These are phyloP conservation scores for Dissoconium aciculare DNA, from an alignment of 2,329 filamentous ascomycete genomes.

Conservation along the genomic window DNA sequence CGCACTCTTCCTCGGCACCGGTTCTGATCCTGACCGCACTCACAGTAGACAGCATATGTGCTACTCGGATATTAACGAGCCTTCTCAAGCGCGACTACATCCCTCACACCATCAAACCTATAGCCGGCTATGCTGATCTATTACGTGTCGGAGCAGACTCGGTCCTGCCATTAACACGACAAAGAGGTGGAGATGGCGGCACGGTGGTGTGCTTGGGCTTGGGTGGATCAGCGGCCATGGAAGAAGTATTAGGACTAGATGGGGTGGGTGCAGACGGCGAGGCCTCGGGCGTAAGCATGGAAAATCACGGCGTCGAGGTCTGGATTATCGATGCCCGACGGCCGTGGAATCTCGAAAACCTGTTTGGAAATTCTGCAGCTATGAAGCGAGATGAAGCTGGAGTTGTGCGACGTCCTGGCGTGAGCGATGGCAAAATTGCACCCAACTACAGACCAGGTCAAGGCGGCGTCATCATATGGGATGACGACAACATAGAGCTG, in stretches of 20 bases:
- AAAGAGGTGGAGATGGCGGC: constrained; percentile 69
- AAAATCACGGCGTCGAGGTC: constrained; percentile 71
- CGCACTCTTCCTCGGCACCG: constrained; percentile 79
- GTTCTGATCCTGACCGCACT: constrained; percentile 85
- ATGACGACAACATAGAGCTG: constrained; percentile 88
- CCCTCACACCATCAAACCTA: constrained; percentile 89
- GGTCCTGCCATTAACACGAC: constrained; percentile 73
- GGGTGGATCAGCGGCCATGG: constrained; percentile 79
- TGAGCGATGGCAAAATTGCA: constrained; percentile 57
- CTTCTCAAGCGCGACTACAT: constrained; percentile 97
- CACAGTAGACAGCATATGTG: constrained; percentile 89
- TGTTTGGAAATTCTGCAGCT: constrained; percentile 46
- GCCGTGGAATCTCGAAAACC: constrained; percentile 88
- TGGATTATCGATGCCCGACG: constrained; percentile 87
- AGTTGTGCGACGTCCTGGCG: constrained; percentile 42
- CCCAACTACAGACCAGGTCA: constrained; percentile 59
- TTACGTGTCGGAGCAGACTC: constrained; percentile 63
- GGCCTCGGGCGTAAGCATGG: constrained; percentile 24
- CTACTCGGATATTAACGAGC: constrained; percentile 80
- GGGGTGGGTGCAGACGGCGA: constrained; percentile 39
- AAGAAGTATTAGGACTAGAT: constrained; percentile 61
- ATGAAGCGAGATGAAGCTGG: constrained; percentile 20
- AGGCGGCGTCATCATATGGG: constrained; percentile 85
- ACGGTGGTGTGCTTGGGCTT: constrained; percentile 86
- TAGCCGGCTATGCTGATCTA: constrained; percentile 83